Percentiles rank a stretch among this genome's conserved stretches.
Conservation (phyloP, 2,329 filamentous ascomycete species). For the Alternaria brassicae region DNA sequence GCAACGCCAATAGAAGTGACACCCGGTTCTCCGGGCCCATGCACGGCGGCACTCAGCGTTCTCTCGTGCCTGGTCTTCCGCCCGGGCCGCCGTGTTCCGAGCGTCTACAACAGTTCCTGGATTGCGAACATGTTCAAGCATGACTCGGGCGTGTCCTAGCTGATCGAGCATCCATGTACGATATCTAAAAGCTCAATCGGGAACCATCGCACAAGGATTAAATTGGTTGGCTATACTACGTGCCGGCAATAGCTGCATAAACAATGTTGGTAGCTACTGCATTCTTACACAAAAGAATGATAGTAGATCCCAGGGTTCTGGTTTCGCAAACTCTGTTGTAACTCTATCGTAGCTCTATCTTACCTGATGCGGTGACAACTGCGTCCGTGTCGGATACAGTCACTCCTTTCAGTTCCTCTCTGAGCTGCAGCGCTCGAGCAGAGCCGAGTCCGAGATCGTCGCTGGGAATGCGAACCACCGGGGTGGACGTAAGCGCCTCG, state of each 20-base stretch:
- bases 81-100: background rate
- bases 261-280: background rate
- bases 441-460: background rate
- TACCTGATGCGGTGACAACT: background rate
- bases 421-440: background rate
- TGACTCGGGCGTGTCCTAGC: background rate
- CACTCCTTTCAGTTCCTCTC: conserved; percentile 1
- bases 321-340: background rate
- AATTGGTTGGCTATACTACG: background rate
- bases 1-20: background rate
- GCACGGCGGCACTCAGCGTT: background rate
- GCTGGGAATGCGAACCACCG: background rate
- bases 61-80: background rate
- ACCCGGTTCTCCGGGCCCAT: background rate
- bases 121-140: background rate
- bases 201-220: background rate
- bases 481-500: conserved; percentile 2
- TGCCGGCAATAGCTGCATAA: background rate
- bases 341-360: background rate
- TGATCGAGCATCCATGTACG: background rate
- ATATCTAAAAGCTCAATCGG: background rate
- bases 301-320: background rate
- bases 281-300: background rate
- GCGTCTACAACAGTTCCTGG: no score
- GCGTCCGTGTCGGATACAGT: conserved; percentile 1